Conservation (phyloP, 805 yeast genomes). For the Middelhovenomyces tepae region DNA sequence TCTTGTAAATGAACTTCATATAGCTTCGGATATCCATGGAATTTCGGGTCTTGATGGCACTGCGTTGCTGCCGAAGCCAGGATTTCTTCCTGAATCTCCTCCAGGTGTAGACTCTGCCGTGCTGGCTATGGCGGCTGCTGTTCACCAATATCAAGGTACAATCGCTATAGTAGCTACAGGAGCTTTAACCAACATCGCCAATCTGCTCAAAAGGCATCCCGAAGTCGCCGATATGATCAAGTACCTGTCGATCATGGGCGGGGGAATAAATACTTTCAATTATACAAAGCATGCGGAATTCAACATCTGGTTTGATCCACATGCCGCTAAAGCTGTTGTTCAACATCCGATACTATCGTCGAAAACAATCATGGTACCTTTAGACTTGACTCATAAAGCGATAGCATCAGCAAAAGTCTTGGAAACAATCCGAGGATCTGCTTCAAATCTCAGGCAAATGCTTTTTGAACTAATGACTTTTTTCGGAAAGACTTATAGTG, state of each 20-base stretch:
- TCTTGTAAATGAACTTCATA: constrained; percentile 37
- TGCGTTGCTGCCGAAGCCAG: constrained; percentile 44
- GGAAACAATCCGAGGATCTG: constrained; percentile 26
- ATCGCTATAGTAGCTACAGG: constrained; percentile 68
- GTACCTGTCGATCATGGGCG: constrained; percentile 70
- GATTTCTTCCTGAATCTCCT: constrained; percentile 24
- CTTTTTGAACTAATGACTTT: constrained; percentile 45
- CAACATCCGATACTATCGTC: constrained; percentile 37
- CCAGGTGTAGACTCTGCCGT: constrained; percentile 32
- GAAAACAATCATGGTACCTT: constrained; percentile 49
- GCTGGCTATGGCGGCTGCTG: constrained; percentile 36
- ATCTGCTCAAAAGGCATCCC: constrained; percentile 47
- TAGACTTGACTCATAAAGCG: constrained; percentile 64
- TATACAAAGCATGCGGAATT: constrained; percentile 55
- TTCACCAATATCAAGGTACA: constrained; percentile 36
- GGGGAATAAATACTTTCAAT: constrained; percentile 38
- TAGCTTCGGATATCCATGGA: constrained; percentile 66
- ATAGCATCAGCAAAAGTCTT: constrained; percentile 40
- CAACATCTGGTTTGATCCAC: constrained; percentile 67
- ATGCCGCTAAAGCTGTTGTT: constrained; percentile 57
- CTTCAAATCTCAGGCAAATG: constrained; percentile 42
- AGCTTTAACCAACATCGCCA: constrained; percentile 63
- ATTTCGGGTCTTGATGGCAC: constrained; percentile 73
- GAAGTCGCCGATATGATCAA: constrained; percentile 40
- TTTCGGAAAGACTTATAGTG: constrained; percentile 39